These are phyloP conservation scores for Yamadazyma blattariae DNA, from an alignment of 1,139 yeast species.

Conservation along the genomic window DNA sequence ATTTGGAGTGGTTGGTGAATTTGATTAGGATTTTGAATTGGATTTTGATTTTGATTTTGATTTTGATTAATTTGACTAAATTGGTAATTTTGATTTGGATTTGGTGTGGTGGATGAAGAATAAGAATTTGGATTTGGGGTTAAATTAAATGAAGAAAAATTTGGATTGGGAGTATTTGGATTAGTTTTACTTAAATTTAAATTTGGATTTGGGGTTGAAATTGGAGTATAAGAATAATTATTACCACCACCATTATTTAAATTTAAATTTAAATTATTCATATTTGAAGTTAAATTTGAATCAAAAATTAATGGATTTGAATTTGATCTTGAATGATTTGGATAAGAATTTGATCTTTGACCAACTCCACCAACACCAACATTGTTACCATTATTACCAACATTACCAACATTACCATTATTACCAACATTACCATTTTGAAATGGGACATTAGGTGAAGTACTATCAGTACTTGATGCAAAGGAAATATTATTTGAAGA, in stretches of 20 bases:
- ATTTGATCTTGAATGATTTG: slow-evolving; percentile 15
- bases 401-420: slow-evolving; percentile 1
- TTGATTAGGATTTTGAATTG: background rate
- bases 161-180: too few relatives aligned
- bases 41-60: background rate
- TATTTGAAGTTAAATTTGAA: slow-evolving; percentile 11
- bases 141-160: too few relatives aligned
- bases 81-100: background rate
- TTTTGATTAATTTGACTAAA: too few relatives aligned
- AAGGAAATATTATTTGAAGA: slow-evolving; percentile 5
- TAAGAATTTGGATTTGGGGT: background rate
- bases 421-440: too few relatives aligned
- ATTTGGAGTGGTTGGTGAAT: too few relatives aligned
- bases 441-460: slow-evolving; percentile 7
- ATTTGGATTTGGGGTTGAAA: slow-evolving; percentile 2
- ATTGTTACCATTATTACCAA: slow-evolving; percentile 5
- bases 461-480: slow-evolving; percentile 13
- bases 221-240: slow-evolving; percentile 2
- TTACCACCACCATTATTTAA: too few relatives aligned
- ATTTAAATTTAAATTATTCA: slow-evolving; percentile 12
- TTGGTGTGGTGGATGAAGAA: background rate
- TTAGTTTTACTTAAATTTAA: too few relatives aligned
- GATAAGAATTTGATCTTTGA: slow-evolving; percentile 13
- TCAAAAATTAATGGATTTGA: slow-evolving; percentile 14
- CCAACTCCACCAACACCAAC: background rate